Percentiles rank a stretch among this genome's conserved stretches.
These are phyloP conservation scores for Colletotrichum zoysiae DNA, from an alignment of 2,329 filamentous ascomycete genomes.

Conservation along the genomic window DNA sequence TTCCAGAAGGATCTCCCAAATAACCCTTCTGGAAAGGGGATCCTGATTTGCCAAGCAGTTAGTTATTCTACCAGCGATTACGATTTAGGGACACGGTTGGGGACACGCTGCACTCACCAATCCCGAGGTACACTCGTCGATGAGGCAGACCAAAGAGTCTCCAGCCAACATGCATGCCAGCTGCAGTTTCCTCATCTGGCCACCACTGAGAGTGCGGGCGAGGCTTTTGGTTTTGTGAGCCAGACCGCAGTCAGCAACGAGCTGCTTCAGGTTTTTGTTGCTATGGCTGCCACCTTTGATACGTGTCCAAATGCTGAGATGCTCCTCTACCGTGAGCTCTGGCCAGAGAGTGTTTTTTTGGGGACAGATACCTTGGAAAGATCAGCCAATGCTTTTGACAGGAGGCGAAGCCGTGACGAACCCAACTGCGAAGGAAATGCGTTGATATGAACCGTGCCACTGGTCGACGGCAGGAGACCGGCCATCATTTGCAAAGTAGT, in stretches of 20 bases:
- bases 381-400: neutral
- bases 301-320: conserved; percentile 72
- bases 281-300: conserved; percentile 64
- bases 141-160: no score
- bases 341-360: conserved; percentile 79
- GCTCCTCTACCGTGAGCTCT: conserved; percentile 73
- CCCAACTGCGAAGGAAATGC: conserved; percentile 57
- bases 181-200: no score
- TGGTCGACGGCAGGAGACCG: conserved; percentile 58
- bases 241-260: conserved; percentile 69
- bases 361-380: conserved; percentile 66
- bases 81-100: no score
- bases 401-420: neutral
- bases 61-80: neutral
- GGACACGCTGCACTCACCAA: no score
- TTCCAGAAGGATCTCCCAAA: conserved; percentile 58
- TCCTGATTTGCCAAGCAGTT: conserved; percentile 53
- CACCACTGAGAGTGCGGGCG: no score
- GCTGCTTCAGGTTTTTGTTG: conserved; percentile 60
- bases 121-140: no score
- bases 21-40: conserved; percentile 69
- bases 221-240: no score
- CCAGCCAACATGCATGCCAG: no score
- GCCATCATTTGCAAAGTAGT: conserved; percentile 78
- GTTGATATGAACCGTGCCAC: conserved; percentile 70